Conservation (phyloP, 1,284 basidiomycete genomes). For the Flammula alnicola region DNA sequence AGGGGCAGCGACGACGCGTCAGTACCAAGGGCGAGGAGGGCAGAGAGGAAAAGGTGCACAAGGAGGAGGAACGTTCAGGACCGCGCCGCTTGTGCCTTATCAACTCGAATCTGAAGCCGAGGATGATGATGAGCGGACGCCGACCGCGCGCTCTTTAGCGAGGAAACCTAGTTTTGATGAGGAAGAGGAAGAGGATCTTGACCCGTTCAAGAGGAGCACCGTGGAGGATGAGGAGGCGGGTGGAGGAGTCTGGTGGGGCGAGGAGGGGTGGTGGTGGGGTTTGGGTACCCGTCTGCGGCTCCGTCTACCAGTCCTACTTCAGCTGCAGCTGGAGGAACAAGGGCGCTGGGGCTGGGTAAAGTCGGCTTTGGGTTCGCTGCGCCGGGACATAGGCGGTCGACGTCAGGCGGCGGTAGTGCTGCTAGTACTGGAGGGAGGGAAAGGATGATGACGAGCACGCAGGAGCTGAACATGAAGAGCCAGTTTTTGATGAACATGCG, state of each 20-base stretch:
- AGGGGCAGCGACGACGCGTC: no score
- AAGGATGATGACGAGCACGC: conserved; percentile 39
- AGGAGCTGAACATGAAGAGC: conserved; percentile 46
- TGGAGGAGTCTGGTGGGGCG: no score
- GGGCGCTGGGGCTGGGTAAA: conserved; percentile 1
- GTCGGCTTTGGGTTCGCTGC: conserved; percentile 11
- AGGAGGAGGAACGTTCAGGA: conserved; percentile 4
- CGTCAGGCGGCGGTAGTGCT: conserved; percentile 6
- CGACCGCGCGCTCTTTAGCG: conserved; percentile 5
- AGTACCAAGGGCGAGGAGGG: conserved; percentile 1
- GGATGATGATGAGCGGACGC: conserved; percentile 13
- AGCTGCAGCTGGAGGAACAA: conserved; percentile 2
- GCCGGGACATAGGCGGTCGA: not conserved
- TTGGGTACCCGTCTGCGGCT: not conserved
- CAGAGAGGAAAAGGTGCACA: not conserved
- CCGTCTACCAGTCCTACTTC: conserved; percentile 1
- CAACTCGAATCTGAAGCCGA: conserved; percentile 12
- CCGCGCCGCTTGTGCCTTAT: conserved; percentile 11
- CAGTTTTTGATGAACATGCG: conserved; percentile 33
- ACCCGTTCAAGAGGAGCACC: conserved; percentile 42
- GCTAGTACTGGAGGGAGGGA: no score
- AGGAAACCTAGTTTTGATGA: conserved; percentile 35
- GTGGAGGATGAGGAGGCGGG: no score
- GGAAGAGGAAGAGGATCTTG: conserved; percentile 41
- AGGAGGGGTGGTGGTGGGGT: no score